Base-by-base conservation (phyloP, 139 green algal genomes). In the Chlamydomonas incerta region DNA sequence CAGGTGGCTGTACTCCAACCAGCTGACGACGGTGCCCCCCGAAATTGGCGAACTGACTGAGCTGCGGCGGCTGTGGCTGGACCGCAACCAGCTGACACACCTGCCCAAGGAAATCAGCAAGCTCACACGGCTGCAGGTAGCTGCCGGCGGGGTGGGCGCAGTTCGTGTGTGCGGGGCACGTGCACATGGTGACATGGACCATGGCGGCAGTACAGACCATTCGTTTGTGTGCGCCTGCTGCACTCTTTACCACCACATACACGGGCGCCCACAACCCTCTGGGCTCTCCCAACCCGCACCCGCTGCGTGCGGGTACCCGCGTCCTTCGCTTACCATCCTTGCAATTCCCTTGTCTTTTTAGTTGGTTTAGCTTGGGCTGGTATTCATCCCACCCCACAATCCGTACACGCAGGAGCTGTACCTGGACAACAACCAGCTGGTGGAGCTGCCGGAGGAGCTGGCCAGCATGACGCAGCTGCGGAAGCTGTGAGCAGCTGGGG, bases 371-470 rank as follows among this genome's bases (percentile, higher is more conserved):
- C n/a, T n/a, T n/a, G n/a, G n/a, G n/a, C n/a, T n/a, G n/a, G n/a
- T n/a, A n/a, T n/a, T n/a, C 26, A 28, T 67, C 72, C n/a, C 15
- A 17, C 18, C 21, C 41, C 57, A 3, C n/a, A 50, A 50, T 8
- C 41, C 41, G 6, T 8, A 50, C 8, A n/a, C 58, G 18, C 73
- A 92, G 86, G 89, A 92, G 86, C 82, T 92, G 34, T 92, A 90
- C 57, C 33, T 92, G 33, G 77, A 89, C 72, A 33, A 86, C 81
- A 98, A 98, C 87, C 74, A 87, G 37, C 92, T 98, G 41, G 87
- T 76, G 21, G 85, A 90, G 47, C 88, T 98, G 68, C 95, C 96
- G 0, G 55, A 79, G 0, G 90, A 93, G 74, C 72, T 98, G n/a
- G 91, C 90, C n/a, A 46, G 46, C 8, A 87, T 98, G 57, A 73